Conservation (phyloP, 768 basidiomycete genomes). For the Lanmaoa rubissima region DNA sequence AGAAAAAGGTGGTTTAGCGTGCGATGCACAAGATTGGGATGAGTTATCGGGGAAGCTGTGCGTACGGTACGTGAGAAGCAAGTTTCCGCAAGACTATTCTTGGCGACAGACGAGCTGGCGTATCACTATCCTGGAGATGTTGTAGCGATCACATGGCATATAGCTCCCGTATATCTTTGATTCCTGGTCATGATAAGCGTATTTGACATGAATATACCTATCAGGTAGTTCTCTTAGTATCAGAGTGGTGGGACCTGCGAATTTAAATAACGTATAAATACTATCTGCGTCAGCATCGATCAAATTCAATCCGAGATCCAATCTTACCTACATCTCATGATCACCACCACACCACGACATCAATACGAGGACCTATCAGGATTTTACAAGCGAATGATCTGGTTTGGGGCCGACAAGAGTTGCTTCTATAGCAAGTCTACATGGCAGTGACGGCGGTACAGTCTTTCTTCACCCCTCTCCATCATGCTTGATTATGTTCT, state of each 20-base stretch:
- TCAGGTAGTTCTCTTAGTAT: neutral
- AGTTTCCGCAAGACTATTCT: slow-evolving; percentile 23
- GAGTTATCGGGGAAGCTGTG: slow-evolving; percentile 31
- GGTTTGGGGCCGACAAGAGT: too few relatives aligned
- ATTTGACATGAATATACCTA: neutral
- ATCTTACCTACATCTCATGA: too few relatives aligned
- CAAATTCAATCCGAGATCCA: neutral
- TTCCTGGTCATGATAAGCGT: neutral
- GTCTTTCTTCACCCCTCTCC: too few relatives aligned
- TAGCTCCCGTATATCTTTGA: neutral
- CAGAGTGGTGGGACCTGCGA: too few relatives aligned
- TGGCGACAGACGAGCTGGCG: slow-evolving; percentile 24
- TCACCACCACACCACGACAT: too few relatives aligned
- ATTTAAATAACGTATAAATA: neutral
- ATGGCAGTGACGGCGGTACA: too few relatives aligned
- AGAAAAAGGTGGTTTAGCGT: slow-evolving; percentile 7
- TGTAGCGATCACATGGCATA: slow-evolving; percentile 3
- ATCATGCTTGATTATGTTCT: too few relatives aligned
- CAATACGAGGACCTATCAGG: too few relatives aligned
- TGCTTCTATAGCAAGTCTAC: too few relatives aligned
- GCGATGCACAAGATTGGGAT: slow-evolving; percentile 34
- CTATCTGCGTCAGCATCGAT: neutral
- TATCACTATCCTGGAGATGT: slow-evolving; percentile 26
- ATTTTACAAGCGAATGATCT: too few relatives aligned
- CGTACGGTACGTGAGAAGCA: slow-evolving; percentile 21